phyloP scores from a whole-genome alignment of 2,329 filamentous ascomycete species.

The Stylonectria norvegica region DNA sequence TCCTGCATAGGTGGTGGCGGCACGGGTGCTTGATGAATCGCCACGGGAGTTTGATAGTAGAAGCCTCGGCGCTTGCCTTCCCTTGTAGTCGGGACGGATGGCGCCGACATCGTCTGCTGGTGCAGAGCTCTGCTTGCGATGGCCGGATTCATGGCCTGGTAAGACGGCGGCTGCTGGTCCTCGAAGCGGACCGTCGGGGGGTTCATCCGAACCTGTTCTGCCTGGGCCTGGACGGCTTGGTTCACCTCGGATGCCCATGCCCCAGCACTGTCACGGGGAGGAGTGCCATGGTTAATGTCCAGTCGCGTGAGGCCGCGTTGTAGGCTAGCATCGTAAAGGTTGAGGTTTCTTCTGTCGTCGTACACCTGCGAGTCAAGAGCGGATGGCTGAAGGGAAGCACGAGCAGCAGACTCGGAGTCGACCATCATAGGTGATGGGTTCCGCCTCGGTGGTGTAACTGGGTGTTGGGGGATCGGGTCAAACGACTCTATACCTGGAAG shows the following conservation, averaged over 20 bases:
- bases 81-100: conserved; percentile 52
- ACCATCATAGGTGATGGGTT: conserved; percentile 74
- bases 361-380: conserved; percentile 29
- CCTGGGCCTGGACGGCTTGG: conserved; percentile 53
- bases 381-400: conserved; percentile 26
- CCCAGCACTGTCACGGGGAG: conserved; percentile 50
- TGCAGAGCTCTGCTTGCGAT: conserved; percentile 38
- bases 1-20: conserved; percentile 27
- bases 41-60: conserved; percentile 60
- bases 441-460: conserved; percentile 60
- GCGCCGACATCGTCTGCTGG: conserved; percentile 60
- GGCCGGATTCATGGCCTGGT: conserved; percentile 30
- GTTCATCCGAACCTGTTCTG: conserved; percentile 46
- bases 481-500: conserved; percentile 92
- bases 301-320: conserved; percentile 64
- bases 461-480: conserved; percentile 66
- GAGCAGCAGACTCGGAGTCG: conserved; percentile 49
- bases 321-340: conserved; percentile 62
- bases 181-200: conserved; percentile 55
- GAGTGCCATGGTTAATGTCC: conserved; percentile 55
- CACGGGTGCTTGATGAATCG: conserved; percentile 37
- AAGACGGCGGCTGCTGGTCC: conserved; percentile 39
- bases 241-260: conserved; percentile 57
- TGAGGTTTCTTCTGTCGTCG: conserved; percentile 50
- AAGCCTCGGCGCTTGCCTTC: conserved; percentile 67